phyloP scores from a whole-genome alignment of 2,329 filamentous ascomycete species.

The Epicoccum nigrum region DNA sequence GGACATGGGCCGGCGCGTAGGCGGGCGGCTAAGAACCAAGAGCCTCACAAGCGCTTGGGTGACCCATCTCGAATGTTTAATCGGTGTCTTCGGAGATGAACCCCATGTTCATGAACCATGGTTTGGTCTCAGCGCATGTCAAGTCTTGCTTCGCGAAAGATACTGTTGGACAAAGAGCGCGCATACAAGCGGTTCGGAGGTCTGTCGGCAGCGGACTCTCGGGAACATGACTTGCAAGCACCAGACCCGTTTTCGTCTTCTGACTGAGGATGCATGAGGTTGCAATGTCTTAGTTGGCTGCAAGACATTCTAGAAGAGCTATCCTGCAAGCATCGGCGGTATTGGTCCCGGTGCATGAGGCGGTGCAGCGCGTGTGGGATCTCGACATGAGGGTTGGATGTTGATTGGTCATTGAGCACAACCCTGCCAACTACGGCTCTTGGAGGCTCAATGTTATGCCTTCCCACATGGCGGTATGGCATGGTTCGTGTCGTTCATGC shows the following conservation, averaged over 20 bases:
- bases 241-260: conserved; percentile 20
- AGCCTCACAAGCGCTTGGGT: conserved; percentile 39
- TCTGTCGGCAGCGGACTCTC: conserved; percentile 27
- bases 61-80: conserved; percentile 19
- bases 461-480: conserved; percentile 15
- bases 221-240: conserved; percentile 23
- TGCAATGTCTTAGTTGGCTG: conserved; percentile 23
- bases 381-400: conserved; percentile 20
- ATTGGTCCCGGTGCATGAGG: conserved; percentile 29
- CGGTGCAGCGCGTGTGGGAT: conserved; percentile 41
- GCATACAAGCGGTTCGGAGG: conserved; percentile 9
- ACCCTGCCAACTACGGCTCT: conserved; percentile 11
- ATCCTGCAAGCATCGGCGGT: conserved; percentile 12
- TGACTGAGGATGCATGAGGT: conserved; percentile 22
- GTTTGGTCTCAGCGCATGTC: conserved; percentile 17
- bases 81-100: conserved; percentile 18
- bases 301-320: conserved; percentile 30
- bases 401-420: conserved; percentile 23
- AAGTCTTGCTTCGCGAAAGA: conserved; percentile 19
- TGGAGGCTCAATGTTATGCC: conserved; percentile 8
- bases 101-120: conserved; percentile 10
- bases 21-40: conserved; percentile 22
- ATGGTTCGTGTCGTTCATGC: conserved; percentile 25
- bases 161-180: conserved; percentile 19
- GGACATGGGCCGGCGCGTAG: conserved; percentile 5